phyloP scores from a whole-genome alignment of 192 early-diverging fungal genomes.

The Umbelopsis sp. region DNA sequence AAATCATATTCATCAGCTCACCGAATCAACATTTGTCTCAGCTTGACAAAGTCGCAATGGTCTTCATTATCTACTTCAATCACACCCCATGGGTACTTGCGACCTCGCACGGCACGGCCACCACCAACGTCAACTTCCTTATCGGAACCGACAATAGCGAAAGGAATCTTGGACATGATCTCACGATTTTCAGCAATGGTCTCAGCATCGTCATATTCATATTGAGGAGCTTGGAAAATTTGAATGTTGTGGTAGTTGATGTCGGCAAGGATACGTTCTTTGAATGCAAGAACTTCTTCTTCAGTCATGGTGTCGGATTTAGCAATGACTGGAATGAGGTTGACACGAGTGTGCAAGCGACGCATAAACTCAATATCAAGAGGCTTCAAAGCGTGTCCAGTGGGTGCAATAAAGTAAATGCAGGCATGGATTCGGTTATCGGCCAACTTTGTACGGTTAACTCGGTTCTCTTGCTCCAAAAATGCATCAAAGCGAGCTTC shows the following conservation, averaged over 20 bases:
- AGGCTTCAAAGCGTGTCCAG: conserved; percentile 88
- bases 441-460: conserved; percentile 84
- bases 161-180: conserved; percentile 92
- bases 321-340: conserved; percentile 88
- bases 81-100: conserved; percentile 91
- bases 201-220: conserved; percentile 83
- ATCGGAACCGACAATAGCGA: conserved; percentile 93
- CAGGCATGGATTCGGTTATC: conserved; percentile 96
- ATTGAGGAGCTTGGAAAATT: conserved; percentile 83
- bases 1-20: conserved; percentile 14
- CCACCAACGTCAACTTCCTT: conserved; percentile 79
- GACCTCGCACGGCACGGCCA: conserved; percentile 86
- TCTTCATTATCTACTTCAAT: conserved; percentile 97
- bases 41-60: conserved; percentile 95
- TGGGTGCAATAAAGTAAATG: conserved; percentile 97
- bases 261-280: conserved; percentile 82
- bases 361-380: conserved; percentile 97
- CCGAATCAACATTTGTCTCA: conserved; percentile 89
- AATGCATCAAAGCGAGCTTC: conserved; percentile 94
- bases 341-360: conserved; percentile 84
- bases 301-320: conserved; percentile 91
- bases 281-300: conserved; percentile 81
- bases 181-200: conserved; percentile 79
- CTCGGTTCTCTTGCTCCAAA: conserved; percentile 91
- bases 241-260: conserved; percentile 83